Percentiles rank a stretch among this genome's conserved stretches.
Conservation (phyloP, 1,284 basidiomycete genomes). For the Ceratobasidium sp. region DNA sequence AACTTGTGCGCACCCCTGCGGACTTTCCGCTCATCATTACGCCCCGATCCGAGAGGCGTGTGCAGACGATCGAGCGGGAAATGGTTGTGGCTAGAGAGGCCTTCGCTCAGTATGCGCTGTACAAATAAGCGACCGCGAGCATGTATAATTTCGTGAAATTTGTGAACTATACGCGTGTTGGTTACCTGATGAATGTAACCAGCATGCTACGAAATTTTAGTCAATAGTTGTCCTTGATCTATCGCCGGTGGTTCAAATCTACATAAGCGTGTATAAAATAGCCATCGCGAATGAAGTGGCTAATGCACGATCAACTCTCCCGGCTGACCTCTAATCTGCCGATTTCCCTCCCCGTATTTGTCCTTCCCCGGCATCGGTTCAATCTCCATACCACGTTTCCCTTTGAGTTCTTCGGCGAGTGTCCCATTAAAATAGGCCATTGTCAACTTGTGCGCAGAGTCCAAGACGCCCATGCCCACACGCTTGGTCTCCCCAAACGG, state of each 20-base stretch:
- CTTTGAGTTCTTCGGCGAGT: slow-evolving; percentile 44
- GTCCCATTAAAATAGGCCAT: slow-evolving; percentile 43
- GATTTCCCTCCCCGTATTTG: slow-evolving; percentile 39
- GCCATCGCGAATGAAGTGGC: background rate
- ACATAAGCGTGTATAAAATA: background rate
- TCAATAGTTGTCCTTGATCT: background rate
- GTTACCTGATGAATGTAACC: background rate
- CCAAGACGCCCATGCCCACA: slow-evolving; percentile 21
- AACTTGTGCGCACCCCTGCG: background rate
- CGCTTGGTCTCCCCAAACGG: slow-evolving; percentile 33
- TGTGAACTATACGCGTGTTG: background rate
- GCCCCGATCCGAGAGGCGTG: slow-evolving; percentile 16
- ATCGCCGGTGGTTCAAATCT: background rate
- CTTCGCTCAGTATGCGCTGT: slow-evolving; percentile 10
- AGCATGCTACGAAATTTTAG: background rate
- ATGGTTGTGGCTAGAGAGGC: slow-evolving; percentile 19
- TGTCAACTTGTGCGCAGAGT: slow-evolving; percentile 39
- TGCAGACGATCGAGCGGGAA: slow-evolving; percentile 16
- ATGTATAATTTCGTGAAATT: background rate
- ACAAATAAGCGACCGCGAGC: background rate
- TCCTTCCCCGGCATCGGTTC: slow-evolving; percentile 30
- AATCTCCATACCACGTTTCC: slow-evolving; percentile 45
- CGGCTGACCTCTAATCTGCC: slow-evolving; percentile 41
- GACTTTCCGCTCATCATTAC: slow-evolving; percentile 24
- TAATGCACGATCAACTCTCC: slow-evolving; percentile 46